Percentiles rank a stretch among this genome's conserved stretches.
Conservation (phyloP, 495 filamentous ascomycete genomes). For the Podospora pseudocomata region DNA sequence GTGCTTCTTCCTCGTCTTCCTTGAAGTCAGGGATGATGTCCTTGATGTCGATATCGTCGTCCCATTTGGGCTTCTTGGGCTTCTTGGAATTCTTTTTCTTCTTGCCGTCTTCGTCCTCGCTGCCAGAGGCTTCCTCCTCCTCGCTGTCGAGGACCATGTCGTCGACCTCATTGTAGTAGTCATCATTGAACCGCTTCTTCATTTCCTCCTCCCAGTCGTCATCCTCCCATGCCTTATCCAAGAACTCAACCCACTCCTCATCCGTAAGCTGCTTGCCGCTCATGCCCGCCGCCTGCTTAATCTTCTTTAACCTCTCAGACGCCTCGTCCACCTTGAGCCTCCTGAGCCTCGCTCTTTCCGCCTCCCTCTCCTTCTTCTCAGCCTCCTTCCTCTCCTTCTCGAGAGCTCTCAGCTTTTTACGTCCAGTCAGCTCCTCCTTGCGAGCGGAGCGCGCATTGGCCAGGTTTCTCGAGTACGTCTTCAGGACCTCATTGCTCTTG, state of each 20-base stretch:
- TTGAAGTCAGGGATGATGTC: conserved; percentile 87
- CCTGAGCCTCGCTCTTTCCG: conserved; percentile 77
- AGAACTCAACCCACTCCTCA: conserved; percentile 72
- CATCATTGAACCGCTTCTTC: conserved; percentile 76
- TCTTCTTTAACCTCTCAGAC: conserved; percentile 73
- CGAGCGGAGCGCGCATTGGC: conserved; percentile 76
- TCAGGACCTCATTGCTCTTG: conserved; percentile 75
- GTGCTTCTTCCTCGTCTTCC: conserved; percentile 47
- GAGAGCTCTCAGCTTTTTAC: conserved; percentile 72
- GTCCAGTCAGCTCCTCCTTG: conserved; percentile 68
- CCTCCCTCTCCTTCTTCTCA: conserved; percentile 69
- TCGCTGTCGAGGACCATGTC: conserved; percentile 39
- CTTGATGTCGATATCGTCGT: conserved; percentile 94
- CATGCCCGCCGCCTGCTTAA: conserved; percentile 82
- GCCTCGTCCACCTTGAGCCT: conserved; percentile 86
- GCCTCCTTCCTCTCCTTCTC: conserved; percentile 73
- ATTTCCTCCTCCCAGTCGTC: conserved; percentile 86
- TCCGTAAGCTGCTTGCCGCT: conserved; percentile 64
- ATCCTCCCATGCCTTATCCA: conserved; percentile 84
- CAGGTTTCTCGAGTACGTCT: conserved; percentile 82
- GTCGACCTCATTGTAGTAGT: conserved; percentile 74
- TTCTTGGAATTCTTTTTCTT: conserved; percentile 49
- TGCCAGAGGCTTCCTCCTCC: conserved; percentile 23
- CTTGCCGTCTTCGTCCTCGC: conserved; percentile 10
- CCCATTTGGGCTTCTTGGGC: conserved; percentile 89